Conservation (phyloP, 2,329 filamentous ascomycete genomes). For the Colletotrichum sp. region DNA sequence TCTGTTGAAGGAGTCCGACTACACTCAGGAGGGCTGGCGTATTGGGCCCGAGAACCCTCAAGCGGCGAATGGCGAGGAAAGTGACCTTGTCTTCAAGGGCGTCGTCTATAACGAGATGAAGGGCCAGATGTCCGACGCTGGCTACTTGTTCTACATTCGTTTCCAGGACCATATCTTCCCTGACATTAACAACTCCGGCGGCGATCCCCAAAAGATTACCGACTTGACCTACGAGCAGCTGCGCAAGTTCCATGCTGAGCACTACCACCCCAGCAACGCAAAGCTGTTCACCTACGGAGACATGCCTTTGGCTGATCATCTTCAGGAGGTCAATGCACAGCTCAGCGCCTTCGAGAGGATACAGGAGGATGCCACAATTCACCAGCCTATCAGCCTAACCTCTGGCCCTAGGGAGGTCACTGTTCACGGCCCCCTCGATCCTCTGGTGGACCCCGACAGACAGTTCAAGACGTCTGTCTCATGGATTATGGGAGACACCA, state of each 20-base stretch:
- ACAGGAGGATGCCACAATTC: constrained; percentile 73
- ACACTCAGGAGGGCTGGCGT: constrained; percentile 96
- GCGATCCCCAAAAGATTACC: constrained; percentile 95
- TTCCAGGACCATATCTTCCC: constrained; percentile 97
- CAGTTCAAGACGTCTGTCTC: constrained; percentile 95
- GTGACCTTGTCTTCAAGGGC: constrained; percentile 89
- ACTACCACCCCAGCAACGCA: constrained; percentile 97
- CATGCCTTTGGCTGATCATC: constrained; percentile 82
- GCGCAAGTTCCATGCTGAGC: constrained; percentile 84
- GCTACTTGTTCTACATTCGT: constrained; percentile 93
- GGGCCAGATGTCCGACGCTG: constrained; percentile 96
- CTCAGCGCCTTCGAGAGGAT: constrained; percentile 77
- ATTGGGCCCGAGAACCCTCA: constrained; percentile 89
- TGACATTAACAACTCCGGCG: constrained; percentile 93
- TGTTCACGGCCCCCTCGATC: constrained; percentile 83
- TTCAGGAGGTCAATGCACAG: constrained; percentile 78
- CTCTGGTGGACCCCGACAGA: constrained; percentile 81
- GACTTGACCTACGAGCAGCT: constrained; percentile 92
- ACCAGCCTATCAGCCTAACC: constrained; percentile 74
- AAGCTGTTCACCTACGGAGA: constrained; percentile 96
- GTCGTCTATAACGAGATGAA: constrained; percentile 99
- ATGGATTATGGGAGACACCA: constrained; percentile 87
- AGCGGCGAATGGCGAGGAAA: constrained; percentile 59
- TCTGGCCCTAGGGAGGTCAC: constrained; percentile 72
- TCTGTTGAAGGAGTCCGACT: constrained; percentile 87